A percentile compares a stretch with the other conserved stretches of the same genome.
These are phyloP conservation scores for Codiaeum variegatum DNA, from an alignment of 441 rosid genomes.

Conservation along the genomic window DNA sequence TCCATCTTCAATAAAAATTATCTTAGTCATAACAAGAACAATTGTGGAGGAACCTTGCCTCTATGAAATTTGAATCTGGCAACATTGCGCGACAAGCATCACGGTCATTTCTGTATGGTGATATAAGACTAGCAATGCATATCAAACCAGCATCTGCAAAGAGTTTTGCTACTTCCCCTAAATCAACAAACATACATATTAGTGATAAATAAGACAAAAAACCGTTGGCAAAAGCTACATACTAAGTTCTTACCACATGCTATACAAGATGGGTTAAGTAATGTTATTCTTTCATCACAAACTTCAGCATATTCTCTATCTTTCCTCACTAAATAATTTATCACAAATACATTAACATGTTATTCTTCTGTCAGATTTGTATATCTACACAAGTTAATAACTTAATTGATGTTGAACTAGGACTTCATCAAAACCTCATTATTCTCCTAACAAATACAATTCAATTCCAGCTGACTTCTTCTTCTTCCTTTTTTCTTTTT, in stretches of 20 bases:
- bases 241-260: not conserved
- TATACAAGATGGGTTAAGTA: not conserved
- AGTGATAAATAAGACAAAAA: conserved; percentile 12
- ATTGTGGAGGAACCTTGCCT: conserved; percentile 42
- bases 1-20: conserved; percentile 9
- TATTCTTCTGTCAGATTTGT: not conserved
- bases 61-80: conserved; percentile 56
- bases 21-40: conserved; percentile 9
- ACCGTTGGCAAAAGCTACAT: not conserved
- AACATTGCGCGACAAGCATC: conserved; percentile 79
- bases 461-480: not conserved
- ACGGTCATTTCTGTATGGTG: conserved; percentile 81
- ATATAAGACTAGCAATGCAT: conserved; percentile 89
- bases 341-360: not conserved
- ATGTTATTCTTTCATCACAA: not conserved
- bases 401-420: not conserved
- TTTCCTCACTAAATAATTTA: no score
- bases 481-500: not conserved
- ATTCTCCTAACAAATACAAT: not conserved
- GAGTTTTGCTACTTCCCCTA: conserved; percentile 88
- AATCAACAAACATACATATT: conserved; percentile 5
- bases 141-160: conserved; percentile 88
- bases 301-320: not conserved
- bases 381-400: not conserved
- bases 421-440: conserved; percentile 2